Conservation (phyloP, 768 basidiomycete genomes). For the Lenzites betulinus region DNA sequence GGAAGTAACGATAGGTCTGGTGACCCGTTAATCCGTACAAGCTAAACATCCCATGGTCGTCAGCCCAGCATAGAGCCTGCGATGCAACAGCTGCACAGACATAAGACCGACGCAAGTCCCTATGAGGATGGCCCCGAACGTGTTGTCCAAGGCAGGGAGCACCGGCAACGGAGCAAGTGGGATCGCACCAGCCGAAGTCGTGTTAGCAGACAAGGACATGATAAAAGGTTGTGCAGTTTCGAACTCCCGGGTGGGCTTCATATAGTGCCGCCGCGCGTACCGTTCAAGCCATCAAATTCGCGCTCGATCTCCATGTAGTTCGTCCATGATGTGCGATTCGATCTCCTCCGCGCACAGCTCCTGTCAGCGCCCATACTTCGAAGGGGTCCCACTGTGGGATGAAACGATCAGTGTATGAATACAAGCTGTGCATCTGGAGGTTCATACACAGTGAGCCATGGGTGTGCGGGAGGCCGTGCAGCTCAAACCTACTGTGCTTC, state of each 20-base stretch:
- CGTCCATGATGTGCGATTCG: background rate
- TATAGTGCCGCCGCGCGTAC: too few species aligned
- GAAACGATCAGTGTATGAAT: background rate
- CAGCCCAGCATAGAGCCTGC: background rate
- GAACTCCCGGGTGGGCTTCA: too few species aligned
- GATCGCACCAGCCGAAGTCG: background rate
- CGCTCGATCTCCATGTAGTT: too few species aligned
- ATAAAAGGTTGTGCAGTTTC: background rate
- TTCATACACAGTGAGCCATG: too few species aligned
- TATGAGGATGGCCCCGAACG: background rate
- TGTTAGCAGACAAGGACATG: background rate
- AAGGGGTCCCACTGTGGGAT: background rate
- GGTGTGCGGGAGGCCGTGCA: too few species aligned
- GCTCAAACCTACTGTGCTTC: too few species aligned
- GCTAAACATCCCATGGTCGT: background rate
- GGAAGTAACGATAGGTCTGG: conserved; percentile 10
- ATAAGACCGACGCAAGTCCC: background rate
- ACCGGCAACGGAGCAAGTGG: background rate
- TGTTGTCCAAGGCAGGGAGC: background rate
- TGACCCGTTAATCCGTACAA: conserved; percentile 5
- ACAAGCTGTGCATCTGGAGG: background rate
- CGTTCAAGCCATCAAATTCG: too few species aligned
- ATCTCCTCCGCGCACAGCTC: background rate
- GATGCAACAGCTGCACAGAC: background rate
- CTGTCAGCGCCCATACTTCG: background rate